Conservation (phyloP, 2,329 filamentous ascomycete species). For the Westerdykella aurantiaca region DNA sequence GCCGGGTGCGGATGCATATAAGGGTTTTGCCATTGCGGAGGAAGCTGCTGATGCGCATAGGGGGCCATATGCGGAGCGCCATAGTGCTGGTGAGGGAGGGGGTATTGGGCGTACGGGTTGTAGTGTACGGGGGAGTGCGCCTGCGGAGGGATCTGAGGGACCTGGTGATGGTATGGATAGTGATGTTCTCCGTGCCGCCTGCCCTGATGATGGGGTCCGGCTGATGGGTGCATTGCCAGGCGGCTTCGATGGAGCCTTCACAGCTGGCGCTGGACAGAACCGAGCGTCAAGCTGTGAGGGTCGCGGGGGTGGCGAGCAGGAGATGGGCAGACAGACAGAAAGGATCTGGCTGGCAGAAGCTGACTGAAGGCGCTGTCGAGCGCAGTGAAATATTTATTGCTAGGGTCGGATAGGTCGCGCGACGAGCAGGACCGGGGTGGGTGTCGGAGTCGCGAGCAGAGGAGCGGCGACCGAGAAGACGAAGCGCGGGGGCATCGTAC, state of each 20-base stretch:
- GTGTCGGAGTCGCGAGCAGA: constrained; percentile 14
- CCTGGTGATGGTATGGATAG: constrained; percentile 29
- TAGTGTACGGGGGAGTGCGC: constrained; percentile 35
- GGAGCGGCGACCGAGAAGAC: constrained; percentile 8
- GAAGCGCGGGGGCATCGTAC: constrained; percentile 27
- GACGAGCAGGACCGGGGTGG: constrained; percentile 13
- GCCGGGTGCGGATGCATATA: constrained; percentile 26
- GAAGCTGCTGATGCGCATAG: constrained; percentile 32
- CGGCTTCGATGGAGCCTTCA: constrained; percentile 40
- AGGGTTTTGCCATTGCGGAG: constrained; percentile 7
- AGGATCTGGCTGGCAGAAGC: constrained; percentile 7
- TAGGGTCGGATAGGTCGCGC: constrained; percentile 26
- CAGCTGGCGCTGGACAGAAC: constrained; percentile 36
- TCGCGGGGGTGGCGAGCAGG: constrained; percentile 2
- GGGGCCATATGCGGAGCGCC: constrained; percentile 34
- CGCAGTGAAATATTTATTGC: constrained; percentile 20
- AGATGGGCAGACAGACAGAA: constrained; percentile 2
- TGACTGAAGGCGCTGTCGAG: constrained; percentile 1
- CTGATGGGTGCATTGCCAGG: constrained; percentile 59
- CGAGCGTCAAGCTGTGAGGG: constrained; percentile 36
- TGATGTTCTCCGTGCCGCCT: constrained; percentile 39
- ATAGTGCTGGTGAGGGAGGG: constrained; percentile 38
- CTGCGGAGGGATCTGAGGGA: constrained; percentile 32
- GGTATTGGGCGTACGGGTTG: constrained; percentile 34
- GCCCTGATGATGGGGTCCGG: constrained; percentile 36